These are phyloP conservation scores for Funneliformis caledonium DNA, from an alignment of 371 early-diverging fungal genomes.

Conservation along the genomic window DNA sequence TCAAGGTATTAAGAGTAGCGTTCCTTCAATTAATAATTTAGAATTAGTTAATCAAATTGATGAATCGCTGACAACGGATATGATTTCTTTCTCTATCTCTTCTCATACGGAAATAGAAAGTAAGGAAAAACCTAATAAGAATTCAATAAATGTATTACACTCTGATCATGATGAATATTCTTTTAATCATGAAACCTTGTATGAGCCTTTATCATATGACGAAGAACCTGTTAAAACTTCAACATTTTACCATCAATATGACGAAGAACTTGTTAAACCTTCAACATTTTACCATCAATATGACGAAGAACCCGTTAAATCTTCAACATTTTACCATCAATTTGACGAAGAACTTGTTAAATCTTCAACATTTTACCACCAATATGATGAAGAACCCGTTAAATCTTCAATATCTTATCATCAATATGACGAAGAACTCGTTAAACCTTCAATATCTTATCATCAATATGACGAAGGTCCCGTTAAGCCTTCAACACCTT, in stretches of 20 bases:
- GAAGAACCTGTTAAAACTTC: no score
- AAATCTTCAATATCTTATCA: no score
- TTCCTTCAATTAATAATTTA: not conserved
- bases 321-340: not conserved
- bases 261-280: not conserved
- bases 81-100: no score
- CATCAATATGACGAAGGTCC: no score
- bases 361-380: not conserved
- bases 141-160: not conserved
- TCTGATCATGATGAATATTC: not conserved
- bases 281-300: not conserved
- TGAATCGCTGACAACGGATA: no score
- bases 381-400: not conserved
- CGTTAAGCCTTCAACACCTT: not conserved
- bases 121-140: not conserved
- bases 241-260: no score
- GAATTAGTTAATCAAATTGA: no score
- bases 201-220: no score
- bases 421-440: not conserved
- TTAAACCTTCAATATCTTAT: not conserved
- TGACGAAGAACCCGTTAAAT: not conserved
- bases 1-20: no score
- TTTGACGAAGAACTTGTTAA: no score
- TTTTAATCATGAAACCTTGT: not conserved
- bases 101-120: not conserved